A percentile compares a stretch with the other conserved stretches of the same genome.
These are phyloP conservation scores for Acanthamoeba royreba DNA, from an alignment of 208 protist genomes.

Conservation along the genomic window DNA sequence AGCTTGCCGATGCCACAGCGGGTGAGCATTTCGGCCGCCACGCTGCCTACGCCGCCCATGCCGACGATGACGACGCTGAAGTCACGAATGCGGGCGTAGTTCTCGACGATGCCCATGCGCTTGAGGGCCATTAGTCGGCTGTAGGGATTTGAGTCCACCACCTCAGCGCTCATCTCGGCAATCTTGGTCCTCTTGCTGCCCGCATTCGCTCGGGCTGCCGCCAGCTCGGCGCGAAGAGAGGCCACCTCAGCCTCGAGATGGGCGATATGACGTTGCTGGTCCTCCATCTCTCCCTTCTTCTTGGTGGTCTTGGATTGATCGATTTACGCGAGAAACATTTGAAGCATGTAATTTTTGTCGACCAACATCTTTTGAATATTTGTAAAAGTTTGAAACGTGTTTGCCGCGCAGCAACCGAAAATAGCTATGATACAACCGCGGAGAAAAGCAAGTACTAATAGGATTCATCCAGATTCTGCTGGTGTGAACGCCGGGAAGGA, in stretches of 20 bases:
- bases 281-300: no score
- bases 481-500: no score
- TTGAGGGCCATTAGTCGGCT: slow-evolving; percentile 94
- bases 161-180: slow-evolving; percentile 84
- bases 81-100: slow-evolving; percentile 93
- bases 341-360: no score
- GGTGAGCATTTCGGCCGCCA: slow-evolving; percentile 97
- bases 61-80: slow-evolving; percentile 91
- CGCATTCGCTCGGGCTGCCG: not conserved
- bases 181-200: slow-evolving; percentile 60
- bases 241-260: not conserved
- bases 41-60: slow-evolving; percentile 92
- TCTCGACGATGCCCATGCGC: slow-evolving; percentile 95
- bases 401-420: no score
- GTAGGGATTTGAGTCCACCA: slow-evolving; percentile 93
- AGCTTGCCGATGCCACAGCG: slow-evolving; percentile 96
- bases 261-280: not conserved
- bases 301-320: no score
- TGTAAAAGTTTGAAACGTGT: no score
- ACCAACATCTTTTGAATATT: no score
- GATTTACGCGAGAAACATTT: no score
- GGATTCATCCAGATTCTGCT: no score
- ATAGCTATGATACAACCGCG: no score
- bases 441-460: no score
- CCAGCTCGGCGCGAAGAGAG: not conserved